A percentile compares a stretch with the other conserved stretches of the same genome.
phyloP scores from a whole-genome alignment of 2,329 filamentous ascomycete genomes.

The Cytospora paraplurivora region DNA sequence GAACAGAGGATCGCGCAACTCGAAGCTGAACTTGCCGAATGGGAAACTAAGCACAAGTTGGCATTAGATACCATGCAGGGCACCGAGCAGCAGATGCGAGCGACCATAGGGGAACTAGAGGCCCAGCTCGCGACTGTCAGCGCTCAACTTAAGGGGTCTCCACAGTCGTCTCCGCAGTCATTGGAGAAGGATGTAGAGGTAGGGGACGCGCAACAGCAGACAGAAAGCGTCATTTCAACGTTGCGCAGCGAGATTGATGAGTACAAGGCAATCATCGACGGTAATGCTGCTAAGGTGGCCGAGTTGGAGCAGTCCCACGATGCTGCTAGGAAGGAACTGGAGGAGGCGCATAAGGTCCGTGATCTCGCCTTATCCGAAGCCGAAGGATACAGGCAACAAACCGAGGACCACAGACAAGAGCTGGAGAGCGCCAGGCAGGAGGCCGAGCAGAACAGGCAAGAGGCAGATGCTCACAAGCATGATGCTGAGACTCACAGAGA shows the following conservation, averaged over 20 bases:
- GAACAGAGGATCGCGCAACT: constrained; percentile 65
- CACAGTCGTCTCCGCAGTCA: constrained; percentile 7
- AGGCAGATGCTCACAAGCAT: constrained; percentile 47
- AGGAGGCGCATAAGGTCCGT: constrained; percentile 64
- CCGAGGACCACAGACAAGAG: constrained; percentile 51
- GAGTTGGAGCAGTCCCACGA: constrained; percentile 74
- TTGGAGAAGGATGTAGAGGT: constrained; percentile 40
- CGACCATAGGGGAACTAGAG: constrained; percentile 75
- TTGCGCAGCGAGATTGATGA: constrained; percentile 77
- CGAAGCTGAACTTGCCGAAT: constrained; percentile 69
- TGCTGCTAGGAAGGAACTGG: constrained; percentile 66
- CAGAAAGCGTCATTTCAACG: constrained; percentile 60
- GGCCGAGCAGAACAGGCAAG: constrained; percentile 53
- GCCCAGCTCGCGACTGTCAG: constrained; percentile 39
- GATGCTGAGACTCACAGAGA: constrained; percentile 33
- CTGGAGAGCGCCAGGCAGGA: constrained; percentile 66
- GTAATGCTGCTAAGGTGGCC: constrained; percentile 68
- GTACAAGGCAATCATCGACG: constrained; percentile 73
- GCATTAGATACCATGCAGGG: constrained; percentile 70
- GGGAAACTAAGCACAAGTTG: constrained; percentile 75
- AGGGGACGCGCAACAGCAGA: constrained; percentile 53
- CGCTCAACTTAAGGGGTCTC: constrained; percentile 19
- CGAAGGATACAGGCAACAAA: constrained; percentile 42
- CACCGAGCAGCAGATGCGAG: constrained; percentile 72
- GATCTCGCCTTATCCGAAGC: constrained; percentile 52